These are phyloP conservation scores for Tetrastigma voinierianum DNA, from an alignment of 164 flowering plant species.

Conservation along the genomic window DNA sequence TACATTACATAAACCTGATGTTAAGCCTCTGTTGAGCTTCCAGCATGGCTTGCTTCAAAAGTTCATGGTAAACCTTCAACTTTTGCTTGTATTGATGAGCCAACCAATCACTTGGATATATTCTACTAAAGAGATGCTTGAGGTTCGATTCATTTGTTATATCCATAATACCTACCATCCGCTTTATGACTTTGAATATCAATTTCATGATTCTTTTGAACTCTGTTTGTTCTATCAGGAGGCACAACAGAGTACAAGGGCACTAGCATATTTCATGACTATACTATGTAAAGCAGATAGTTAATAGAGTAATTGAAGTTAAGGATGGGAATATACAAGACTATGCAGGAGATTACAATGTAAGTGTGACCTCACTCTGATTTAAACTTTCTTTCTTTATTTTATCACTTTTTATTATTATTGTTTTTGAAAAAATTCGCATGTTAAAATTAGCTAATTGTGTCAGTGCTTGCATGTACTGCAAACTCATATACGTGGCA, in stretches of 20 bases:
- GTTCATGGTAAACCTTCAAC: slow-evolving; percentile 97
- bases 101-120: slow-evolving; percentile 96
- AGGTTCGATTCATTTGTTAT: slow-evolving; percentile 43
- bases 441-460: too few species aligned
- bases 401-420: neutral
- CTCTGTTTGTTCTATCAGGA: slow-evolving; percentile 50
- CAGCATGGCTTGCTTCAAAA: slow-evolving; percentile 98
- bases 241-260: slow-evolving; percentile 85
- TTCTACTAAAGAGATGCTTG: slow-evolving; percentile 99
- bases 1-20: neutral
- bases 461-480: too few species aligned
- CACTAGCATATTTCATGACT: slow-evolving; percentile 95
- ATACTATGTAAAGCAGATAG: slow-evolving; percentile 91
- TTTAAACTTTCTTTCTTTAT: too few species aligned
- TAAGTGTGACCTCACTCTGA: slow-evolving; percentile 34
- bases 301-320: slow-evolving; percentile 92
- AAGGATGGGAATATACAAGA: slow-evolving; percentile 70
- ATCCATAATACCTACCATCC: neutral
- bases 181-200: neutral
- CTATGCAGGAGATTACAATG: slow-evolving; percentile 93
- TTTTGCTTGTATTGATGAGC: slow-evolving; percentile 85
- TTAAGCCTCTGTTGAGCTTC: slow-evolving; percentile 7
- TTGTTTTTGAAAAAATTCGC: neutral
- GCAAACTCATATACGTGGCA: too few species aligned
- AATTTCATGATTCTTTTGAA: neutral